These are phyloP conservation scores for Phytophthora multivora DNA, from an alignment of 352 stramenopile species.

Conservation along the genomic window DNA sequence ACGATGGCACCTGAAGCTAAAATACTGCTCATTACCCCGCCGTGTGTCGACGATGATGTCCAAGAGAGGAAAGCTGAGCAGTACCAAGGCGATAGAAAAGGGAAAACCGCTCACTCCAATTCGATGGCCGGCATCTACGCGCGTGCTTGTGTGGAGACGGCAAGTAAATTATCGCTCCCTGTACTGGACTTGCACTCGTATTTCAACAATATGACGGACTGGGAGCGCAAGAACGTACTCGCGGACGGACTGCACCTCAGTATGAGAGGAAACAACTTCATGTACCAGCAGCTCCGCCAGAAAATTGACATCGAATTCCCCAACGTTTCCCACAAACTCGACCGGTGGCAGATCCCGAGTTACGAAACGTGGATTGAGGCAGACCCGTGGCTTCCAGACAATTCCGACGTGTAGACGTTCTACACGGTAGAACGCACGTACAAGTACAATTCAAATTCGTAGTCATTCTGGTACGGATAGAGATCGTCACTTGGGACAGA, in stretches of 20 bases:
- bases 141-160: slow-evolving; percentile 44
- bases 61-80: slow-evolving; percentile 17
- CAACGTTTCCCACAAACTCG: slow-evolving; percentile 12
- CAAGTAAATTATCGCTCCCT: slow-evolving; percentile 22
- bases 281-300: slow-evolving; percentile 21
- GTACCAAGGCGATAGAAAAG: slow-evolving; percentile 15
- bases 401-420: background rate
- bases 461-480: background rate
- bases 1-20: slow-evolving; percentile 21
- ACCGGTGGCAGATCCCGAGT: slow-evolving; percentile 34
- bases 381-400: slow-evolving; percentile 13
- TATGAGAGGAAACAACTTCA: slow-evolving; percentile 43
- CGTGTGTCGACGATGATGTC: slow-evolving; percentile 35
- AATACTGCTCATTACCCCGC: slow-evolving; percentile 35
- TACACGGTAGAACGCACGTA: background rate
- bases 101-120: slow-evolving; percentile 46
- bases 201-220: slow-evolving; percentile 42
- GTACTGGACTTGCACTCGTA: slow-evolving; percentile 48
- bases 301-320: slow-evolving; percentile 28
- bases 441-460: background rate
- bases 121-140: slow-evolving; percentile 48
- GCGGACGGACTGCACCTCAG: slow-evolving; percentile 61
- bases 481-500: too few relatives aligned
- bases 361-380: slow-evolving; percentile 16
- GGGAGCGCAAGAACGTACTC: slow-evolving; percentile 32